These are phyloP conservation scores for Fusarium pseudonygamai DNA, from an alignment of 2,329 filamentous ascomycete species.

Conservation along the genomic window DNA sequence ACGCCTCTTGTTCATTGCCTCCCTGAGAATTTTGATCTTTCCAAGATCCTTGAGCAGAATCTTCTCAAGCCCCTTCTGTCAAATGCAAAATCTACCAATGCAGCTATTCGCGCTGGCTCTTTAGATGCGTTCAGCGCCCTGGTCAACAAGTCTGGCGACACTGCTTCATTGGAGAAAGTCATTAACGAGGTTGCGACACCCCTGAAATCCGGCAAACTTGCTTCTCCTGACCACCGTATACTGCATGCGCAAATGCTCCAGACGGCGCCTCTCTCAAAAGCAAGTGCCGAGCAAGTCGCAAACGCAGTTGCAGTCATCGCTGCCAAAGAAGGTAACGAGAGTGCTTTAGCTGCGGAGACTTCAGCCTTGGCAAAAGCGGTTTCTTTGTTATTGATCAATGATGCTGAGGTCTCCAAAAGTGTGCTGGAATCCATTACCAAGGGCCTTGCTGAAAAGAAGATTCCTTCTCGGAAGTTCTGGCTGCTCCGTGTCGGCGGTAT, in stretches of 20 bases:
- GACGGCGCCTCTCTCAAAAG: constrained; percentile 66
- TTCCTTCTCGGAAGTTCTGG: constrained; percentile 82
- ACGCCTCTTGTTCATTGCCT: constrained; percentile 77
- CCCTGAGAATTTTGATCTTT: constrained; percentile 77
- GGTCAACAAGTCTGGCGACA: constrained; percentile 68
- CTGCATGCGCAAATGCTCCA: constrained; percentile 84
- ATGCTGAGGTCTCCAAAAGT: constrained; percentile 69
- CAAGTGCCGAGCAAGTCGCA: constrained; percentile 73
- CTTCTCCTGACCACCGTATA: constrained; percentile 84
- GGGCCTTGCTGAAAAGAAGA: constrained; percentile 86
- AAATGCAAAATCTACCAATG: constrained; percentile 90
- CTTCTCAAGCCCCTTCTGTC: constrained; percentile 89
- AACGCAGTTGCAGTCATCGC: constrained; percentile 73
- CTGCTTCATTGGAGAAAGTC: constrained; percentile 69
- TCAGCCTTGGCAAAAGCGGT: constrained; percentile 74
- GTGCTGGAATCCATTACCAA: constrained; percentile 79
- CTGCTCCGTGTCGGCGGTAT: constrained; percentile 77
- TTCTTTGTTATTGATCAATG: constrained; percentile 68
- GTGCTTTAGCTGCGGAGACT: constrained; percentile 80
- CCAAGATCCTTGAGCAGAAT: constrained; percentile 74
- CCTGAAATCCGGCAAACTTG: constrained; percentile 83
- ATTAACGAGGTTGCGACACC: constrained; percentile 81
- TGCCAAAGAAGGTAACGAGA: constrained; percentile 88
- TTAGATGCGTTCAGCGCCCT: constrained; percentile 77
- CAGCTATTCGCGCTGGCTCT: constrained; percentile 77